Evolutionary conservation across 257 asterid genomes (phyloP).

Genomic region (Solanum bukasovii): DNA sequence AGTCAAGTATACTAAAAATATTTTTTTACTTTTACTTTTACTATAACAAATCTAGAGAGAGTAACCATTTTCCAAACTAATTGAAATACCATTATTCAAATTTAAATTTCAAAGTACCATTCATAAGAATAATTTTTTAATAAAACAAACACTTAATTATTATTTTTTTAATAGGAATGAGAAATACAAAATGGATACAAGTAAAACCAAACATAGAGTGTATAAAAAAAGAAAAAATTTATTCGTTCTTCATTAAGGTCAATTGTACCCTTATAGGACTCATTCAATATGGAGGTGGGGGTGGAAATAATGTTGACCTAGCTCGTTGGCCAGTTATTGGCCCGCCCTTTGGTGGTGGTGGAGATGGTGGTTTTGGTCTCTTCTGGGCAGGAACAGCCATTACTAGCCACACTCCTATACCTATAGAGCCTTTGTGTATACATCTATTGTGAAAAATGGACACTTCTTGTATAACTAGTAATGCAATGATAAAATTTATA

Average conservation of each 20-base stretch:
- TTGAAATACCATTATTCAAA: too few relatives aligned
- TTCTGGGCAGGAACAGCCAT: neutral
- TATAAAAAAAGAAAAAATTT: too few relatives aligned
- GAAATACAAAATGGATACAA: too few relatives aligned
- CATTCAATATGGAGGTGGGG: neutral
- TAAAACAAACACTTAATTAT: too few relatives aligned
- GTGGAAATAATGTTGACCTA: neutral
- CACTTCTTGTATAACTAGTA: neutral
- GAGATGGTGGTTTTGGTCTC: neutral
- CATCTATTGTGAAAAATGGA: neutral
- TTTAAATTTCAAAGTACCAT: too few relatives aligned
- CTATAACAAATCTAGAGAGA: too few relatives aligned
- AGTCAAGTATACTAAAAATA: accelerated
- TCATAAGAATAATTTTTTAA: too few relatives aligned
- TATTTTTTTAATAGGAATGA: too few relatives aligned
- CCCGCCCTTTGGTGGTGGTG: neutral
- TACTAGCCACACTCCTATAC: too few relatives aligned
- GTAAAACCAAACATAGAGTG: too few relatives aligned
- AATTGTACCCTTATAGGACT: neutral
- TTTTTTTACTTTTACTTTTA: too few relatives aligned
- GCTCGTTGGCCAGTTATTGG: neutral
- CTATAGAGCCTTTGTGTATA: neutral
- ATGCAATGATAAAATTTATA: neutral
- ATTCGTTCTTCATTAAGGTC: neutral
- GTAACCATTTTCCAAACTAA: too few relatives aligned